phyloP scores from a whole-genome alignment of 2,329 filamentous ascomycete genomes.

The Fusarium falciforme region DNA sequence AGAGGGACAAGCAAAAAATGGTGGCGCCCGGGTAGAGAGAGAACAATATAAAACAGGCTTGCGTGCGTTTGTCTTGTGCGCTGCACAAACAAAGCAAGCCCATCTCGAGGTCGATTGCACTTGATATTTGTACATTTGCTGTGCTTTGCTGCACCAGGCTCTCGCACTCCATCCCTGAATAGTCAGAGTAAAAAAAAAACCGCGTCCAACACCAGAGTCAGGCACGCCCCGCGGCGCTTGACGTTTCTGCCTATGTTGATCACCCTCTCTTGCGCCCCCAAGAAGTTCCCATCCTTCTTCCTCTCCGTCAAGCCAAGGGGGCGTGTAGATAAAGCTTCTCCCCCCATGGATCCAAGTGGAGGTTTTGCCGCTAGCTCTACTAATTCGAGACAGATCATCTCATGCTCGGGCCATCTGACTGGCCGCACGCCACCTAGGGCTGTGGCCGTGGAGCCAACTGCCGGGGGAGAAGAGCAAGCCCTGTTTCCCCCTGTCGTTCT shows the following conservation, averaged over 20 bases:
- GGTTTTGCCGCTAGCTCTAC: neutral
- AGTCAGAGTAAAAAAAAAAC: neutral
- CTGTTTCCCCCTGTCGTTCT: neutral
- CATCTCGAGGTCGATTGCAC: neutral
- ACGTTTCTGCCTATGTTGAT: conserved; percentile 13
- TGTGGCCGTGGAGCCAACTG: conserved; percentile 14
- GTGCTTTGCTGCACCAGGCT: neutral
- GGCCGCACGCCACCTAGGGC: conserved; percentile 9
- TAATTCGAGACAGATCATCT: conserved; percentile 28
- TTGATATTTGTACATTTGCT: neutral
- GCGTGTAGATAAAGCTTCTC: neutral
- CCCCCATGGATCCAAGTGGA: neutral
- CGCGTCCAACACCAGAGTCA: neutral
- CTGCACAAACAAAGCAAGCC: neutral
- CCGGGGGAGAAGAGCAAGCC: neutral
- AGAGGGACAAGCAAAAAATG: neutral
- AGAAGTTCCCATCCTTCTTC: neutral
- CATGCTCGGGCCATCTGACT: neutral
- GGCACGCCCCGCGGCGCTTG: neutral
- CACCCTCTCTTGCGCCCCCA: conserved; percentile 14
- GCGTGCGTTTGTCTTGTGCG: neutral
- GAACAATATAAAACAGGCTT: neutral
- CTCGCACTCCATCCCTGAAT: neutral
- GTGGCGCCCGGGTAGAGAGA: neutral
- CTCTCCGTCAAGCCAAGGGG: neutral